Evolutionary conservation across 2,329 filamentous ascomycete species (phyloP).

Genomic region (Cladorrhinum sp.): DNA sequence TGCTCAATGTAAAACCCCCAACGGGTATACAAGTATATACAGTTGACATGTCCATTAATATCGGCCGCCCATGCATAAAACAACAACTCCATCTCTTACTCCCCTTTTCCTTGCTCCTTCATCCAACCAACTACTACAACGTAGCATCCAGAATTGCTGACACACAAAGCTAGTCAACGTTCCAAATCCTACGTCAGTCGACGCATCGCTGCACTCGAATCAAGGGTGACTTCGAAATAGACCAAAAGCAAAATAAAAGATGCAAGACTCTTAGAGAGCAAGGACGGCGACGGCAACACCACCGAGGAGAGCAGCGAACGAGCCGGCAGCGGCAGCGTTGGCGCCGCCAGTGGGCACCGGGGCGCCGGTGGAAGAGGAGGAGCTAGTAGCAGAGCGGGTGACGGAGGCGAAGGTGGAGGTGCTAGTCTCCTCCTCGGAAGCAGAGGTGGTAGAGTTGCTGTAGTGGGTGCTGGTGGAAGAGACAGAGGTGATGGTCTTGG

Average conservation of each 20-base stretch:
- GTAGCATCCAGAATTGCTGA: slow-evolving; percentile 38
- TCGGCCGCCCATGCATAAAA: background rate
- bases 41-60: background rate
- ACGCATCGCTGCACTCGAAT: background rate
- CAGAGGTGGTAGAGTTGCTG: slow-evolving; percentile 19
- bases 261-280: slow-evolving; percentile 21
- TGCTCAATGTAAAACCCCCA: background rate
- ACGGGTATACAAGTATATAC: background rate
- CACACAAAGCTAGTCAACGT: background rate
- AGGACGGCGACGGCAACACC: slow-evolving; percentile 27
- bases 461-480: slow-evolving; percentile 7
- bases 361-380: slow-evolving; percentile 12
- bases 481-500: slow-evolving; percentile 5
- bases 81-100: background rate
- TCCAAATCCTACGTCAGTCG: too few relatives aligned
- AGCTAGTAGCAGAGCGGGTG: slow-evolving; percentile 4
- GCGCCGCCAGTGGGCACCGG: slow-evolving; percentile 37
- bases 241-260: background rate
- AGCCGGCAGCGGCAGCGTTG: slow-evolving; percentile 38
- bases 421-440: slow-evolving; percentile 15
- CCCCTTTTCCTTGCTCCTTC: background rate
- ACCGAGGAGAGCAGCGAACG: slow-evolving; percentile 24
- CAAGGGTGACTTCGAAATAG: background rate
- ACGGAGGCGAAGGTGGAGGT: slow-evolving; percentile 19
- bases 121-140: slow-evolving; percentile 36